Base-by-base conservation (phyloP, 169 alveolate genomes). In the Plasmodium cynomolgi region DNA sequence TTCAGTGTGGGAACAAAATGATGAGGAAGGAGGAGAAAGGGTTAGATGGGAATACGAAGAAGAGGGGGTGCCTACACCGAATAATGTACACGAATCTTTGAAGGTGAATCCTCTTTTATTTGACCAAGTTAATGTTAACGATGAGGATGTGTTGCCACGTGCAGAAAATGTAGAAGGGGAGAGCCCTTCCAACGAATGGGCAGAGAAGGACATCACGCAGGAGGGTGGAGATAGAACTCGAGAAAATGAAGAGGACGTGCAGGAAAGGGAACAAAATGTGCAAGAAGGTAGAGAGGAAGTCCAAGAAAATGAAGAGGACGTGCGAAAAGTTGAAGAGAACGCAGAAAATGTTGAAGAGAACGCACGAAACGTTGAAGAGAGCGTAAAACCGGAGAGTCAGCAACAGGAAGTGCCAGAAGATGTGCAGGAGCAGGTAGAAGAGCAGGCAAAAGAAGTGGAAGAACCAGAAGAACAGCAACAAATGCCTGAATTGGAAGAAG, bases 11-110 rank as follows among this genome's bases (percentile, higher is more conserved):
- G 83, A 29, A 75, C 83, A 23, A 75, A 44, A 39, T 17, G 62
- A 77, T 33, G 34, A 77, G 33, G 34, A 73, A 7, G 84, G 84
- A 11, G 84, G 17, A 41, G 56, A 20, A 39, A 29, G 13, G 37
- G 37, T 20, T 13, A 62, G 34, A 20, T 62, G 84, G 34, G 37
- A 29, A 29, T 17, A 17, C n/a, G 41, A 41, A 7, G 71, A 41
- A 6, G 47, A 41, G 54, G 62, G 62, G 5, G n/a, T 75, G 47
- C 84, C 84, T 1, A 79, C 84, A 4, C 6, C 9, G 5, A 33
- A 23, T 6, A 79, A 79, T 79, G 73, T 79, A 47, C 71, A 79
- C n/a, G 84, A 79, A 79, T 15, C 84, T 0, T 41, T 79, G 68
- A 79, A 20, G 54, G 84, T 79, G 17, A 41, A 79, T 37, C 84